Evolutionary conservation across 2,329 filamentous ascomycete genomes (phyloP).

Genomic region (Alternaria viburni): DNA sequence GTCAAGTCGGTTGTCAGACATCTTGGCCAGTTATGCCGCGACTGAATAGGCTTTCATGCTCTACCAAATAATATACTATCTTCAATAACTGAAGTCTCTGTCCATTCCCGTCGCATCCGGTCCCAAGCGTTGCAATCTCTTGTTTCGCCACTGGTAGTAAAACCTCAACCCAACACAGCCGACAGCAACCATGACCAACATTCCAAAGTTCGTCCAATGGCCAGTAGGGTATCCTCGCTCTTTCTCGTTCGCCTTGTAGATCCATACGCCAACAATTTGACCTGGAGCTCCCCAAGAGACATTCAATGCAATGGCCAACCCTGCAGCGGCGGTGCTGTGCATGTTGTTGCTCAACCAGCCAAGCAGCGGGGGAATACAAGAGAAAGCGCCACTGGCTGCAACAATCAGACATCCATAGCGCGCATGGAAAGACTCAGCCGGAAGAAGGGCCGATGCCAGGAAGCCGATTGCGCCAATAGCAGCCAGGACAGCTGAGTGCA

Average conservation of each 20-base stretch:
- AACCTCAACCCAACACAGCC: slow-evolving; percentile 10
- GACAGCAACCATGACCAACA: slow-evolving; percentile 11
- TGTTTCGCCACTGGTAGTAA: slow-evolving; percentile 10
- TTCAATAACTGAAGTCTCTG: slow-evolving; percentile 10
- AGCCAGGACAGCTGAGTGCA: slow-evolving; percentile 54
- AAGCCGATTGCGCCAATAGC: slow-evolving; percentile 62
- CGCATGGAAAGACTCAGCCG: slow-evolving; percentile 62
- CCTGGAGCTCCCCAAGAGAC: slow-evolving; percentile 71
- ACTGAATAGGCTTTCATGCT: not conserved
- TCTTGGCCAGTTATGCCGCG: too few species aligned
- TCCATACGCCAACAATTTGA: slow-evolving; percentile 76
- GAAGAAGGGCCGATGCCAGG: slow-evolving; percentile 68
- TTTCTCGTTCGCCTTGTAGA: slow-evolving; percentile 70
- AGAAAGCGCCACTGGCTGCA: slow-evolving; percentile 69
- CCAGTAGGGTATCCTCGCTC: slow-evolving; percentile 70
- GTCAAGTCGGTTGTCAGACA: not conserved
- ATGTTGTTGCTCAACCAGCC: slow-evolving; percentile 75
- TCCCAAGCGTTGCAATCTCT: not conserved
- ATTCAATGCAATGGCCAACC: slow-evolving; percentile 73
- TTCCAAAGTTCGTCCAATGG: slow-evolving; percentile 56
- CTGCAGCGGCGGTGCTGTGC: slow-evolving; percentile 68
- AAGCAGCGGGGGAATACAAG: slow-evolving; percentile 71
- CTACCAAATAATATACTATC: not conserved
- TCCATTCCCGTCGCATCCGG: not conserved
- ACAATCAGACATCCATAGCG: slow-evolving; percentile 76